Evolutionary conservation across 345 rosid species (phyloP).

Genomic region (Pistacia integerrima): DNA sequence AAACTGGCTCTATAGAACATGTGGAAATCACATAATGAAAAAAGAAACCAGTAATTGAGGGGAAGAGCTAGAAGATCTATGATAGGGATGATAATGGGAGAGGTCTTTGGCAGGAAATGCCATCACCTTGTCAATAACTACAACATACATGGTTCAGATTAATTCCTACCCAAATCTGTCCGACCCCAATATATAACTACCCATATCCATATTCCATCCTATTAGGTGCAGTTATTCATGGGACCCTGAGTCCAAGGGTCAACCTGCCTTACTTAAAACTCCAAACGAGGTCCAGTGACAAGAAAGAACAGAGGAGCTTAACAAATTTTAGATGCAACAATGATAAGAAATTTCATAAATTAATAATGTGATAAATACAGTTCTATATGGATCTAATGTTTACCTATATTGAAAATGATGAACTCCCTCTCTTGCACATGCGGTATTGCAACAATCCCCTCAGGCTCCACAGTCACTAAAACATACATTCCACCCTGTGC

Average conservation of each 20-base stretch:
- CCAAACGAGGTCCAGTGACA: background rate
- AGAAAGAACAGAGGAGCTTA: background rate
- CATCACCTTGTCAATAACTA: background rate
- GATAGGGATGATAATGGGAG: background rate
- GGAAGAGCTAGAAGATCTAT: background rate
- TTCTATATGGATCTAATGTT: background rate
- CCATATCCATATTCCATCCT: background rate
- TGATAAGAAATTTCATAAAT: background rate
- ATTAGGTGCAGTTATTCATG: background rate
- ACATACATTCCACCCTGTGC: constrained; percentile 56
- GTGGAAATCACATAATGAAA: background rate
- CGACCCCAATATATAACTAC: background rate
- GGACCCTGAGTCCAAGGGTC: too few species aligned
- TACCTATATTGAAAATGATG: constrained; percentile 81
- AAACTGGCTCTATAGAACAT: background rate
- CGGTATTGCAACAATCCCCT: constrained; percentile 77
- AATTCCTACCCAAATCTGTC: background rate
- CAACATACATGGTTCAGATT: background rate
- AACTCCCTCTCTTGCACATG: constrained; percentile 49
- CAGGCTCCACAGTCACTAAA: constrained; percentile 75
- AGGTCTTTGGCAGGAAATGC: background rate
- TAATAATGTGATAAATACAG: background rate
- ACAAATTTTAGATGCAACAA: background rate
- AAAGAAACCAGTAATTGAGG: background rate
- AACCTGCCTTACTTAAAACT: too few species aligned